Evolutionary conservation across 2,329 filamentous ascomycete species (phyloP).

Genomic region (Botrytis cinerea): DNA sequence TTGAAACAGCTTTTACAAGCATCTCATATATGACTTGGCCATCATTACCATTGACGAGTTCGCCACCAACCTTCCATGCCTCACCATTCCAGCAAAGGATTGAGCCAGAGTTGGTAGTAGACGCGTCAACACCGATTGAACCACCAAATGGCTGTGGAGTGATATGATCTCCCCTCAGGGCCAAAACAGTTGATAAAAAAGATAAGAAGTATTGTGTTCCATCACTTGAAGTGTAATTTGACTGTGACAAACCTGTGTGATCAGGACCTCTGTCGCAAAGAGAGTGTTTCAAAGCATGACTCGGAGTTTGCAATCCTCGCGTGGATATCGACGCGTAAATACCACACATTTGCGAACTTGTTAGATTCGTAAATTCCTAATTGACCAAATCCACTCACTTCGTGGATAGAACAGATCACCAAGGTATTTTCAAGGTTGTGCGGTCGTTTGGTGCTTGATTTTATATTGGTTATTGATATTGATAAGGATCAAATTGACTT

Average conservation of each 20-base stretch:
- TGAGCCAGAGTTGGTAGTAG: conserved; percentile 51
- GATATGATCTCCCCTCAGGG: conserved; percentile 74
- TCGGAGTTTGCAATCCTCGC: conserved; percentile 37
- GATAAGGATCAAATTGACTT: neutral
- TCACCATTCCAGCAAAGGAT: conserved; percentile 97
- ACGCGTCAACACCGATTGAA: neutral
- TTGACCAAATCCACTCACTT: neutral
- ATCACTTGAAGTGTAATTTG: conserved; percentile 37
- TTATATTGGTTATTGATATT: neutral
- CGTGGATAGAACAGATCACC: neutral
- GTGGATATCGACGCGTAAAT: conserved; percentile 56
- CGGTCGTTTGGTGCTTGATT: conserved; percentile 4
- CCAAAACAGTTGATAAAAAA: conserved; percentile 84
- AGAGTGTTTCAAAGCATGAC: conserved; percentile 46
- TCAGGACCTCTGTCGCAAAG: conserved; percentile 62
- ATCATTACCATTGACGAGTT: conserved; percentile 72
- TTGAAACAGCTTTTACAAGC: conserved; percentile 49
- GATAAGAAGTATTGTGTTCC: conserved; percentile 49
- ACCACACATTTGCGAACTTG: conserved; percentile 52
- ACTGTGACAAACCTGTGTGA: conserved; percentile 51
- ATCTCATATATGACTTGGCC: conserved; percentile 66
- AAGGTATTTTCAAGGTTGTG: neutral
- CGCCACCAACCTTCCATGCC: conserved; percentile 73
- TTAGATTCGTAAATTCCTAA: conserved; percentile 3
- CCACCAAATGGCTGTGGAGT: conserved; percentile 73